These are phyloP conservation scores for Austroboletus festivus DNA, from an alignment of 768 basidiomycete genomes.

Conservation along the genomic window DNA sequence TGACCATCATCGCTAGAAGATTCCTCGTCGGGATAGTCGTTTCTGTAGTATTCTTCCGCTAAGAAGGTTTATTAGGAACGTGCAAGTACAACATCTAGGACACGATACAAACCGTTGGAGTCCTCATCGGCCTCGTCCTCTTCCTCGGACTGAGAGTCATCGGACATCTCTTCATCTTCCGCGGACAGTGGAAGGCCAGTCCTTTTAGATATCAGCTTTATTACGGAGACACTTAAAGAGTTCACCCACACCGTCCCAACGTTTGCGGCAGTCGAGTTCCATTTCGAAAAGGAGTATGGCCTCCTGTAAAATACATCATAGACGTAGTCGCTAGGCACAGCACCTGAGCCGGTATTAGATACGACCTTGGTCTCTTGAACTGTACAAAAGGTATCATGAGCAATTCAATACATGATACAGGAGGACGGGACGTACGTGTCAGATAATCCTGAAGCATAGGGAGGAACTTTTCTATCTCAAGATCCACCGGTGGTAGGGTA, in stretches of 20 bases:
- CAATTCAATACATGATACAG: not conserved
- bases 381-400: slow-evolving; percentile 10
- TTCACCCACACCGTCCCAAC: slow-evolving; percentile 61
- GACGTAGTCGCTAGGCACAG: slow-evolving; percentile 53
- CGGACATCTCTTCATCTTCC: slow-evolving; percentile 52
- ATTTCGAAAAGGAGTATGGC: slow-evolving; percentile 56
- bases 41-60: slow-evolving; percentile 84
- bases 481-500: slow-evolving; percentile 37
- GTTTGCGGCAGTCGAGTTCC: slow-evolving; percentile 52
- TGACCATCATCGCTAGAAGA: slow-evolving; percentile 41
- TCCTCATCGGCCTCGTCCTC: slow-evolving; percentile 82
- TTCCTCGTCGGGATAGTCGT: slow-evolving; percentile 80
- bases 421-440: slow-evolving; percentile 44
- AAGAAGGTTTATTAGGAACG: not conserved
- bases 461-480: slow-evolving; percentile 74
- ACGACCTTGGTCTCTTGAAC: slow-evolving; percentile 28
- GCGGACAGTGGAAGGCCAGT: slow-evolving; percentile 61
- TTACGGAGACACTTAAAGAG: not conserved
- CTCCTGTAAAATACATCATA: slow-evolving; percentile 83
- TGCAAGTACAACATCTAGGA: not conserved
- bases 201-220: slow-evolving; percentile 31
- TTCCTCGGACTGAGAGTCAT: slow-evolving; percentile 60
- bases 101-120: slow-evolving; percentile 59
- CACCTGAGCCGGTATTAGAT: not conserved
- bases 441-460: slow-evolving; percentile 74